These are phyloP conservation scores for Cordyceps tenuipes DNA, from an alignment of 2,329 filamentous ascomycete species.

Conservation along the genomic window DNA sequence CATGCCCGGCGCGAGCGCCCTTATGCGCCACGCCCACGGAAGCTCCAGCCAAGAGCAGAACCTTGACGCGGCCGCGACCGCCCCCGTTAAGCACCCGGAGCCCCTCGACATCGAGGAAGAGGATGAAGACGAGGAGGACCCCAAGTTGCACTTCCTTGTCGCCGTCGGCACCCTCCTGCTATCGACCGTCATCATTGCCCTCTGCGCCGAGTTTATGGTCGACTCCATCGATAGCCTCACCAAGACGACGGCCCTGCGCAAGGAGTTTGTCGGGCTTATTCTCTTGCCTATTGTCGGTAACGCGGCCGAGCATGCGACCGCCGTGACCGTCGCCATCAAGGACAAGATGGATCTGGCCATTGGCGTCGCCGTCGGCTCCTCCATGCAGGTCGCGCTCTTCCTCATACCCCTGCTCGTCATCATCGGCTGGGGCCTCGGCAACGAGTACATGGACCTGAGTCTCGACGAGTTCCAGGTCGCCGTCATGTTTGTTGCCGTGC, in stretches of 20 bases:
- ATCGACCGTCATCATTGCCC: conserved; percentile 71
- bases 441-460: conserved; percentile 68
- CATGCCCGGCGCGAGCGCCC: conserved; percentile 23
- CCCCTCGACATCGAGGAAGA: conserved; percentile 36
- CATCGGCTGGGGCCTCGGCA: conserved; percentile 66
- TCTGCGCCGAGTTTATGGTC: conserved; percentile 75
- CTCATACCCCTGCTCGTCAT: conserved; percentile 69
- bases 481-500: conserved; percentile 71
- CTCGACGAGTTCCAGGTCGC: conserved; percentile 88
- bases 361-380: conserved; percentile 70
- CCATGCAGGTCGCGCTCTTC: conserved; percentile 74
- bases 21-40: conserved; percentile 26
- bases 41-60: conserved; percentile 29
- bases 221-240: conserved; percentile 64
- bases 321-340: conserved; percentile 70
- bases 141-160: conserved; percentile 63
- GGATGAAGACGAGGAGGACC: conserved; percentile 65
- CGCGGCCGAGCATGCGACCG: conserved; percentile 73
- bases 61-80: conserved; percentile 37
- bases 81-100: conserved; percentile 32
- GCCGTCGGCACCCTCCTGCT: conserved; percentile 62
- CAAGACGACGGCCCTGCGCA: conserved; percentile 48
- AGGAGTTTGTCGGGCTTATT: conserved; percentile 73
- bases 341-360: conserved; percentile 83
- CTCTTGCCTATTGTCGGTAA: conserved; percentile 78